Base-by-base conservation (phyloP, 371 early-diverging fungal species). In the Actinomucor elegans region DNA sequence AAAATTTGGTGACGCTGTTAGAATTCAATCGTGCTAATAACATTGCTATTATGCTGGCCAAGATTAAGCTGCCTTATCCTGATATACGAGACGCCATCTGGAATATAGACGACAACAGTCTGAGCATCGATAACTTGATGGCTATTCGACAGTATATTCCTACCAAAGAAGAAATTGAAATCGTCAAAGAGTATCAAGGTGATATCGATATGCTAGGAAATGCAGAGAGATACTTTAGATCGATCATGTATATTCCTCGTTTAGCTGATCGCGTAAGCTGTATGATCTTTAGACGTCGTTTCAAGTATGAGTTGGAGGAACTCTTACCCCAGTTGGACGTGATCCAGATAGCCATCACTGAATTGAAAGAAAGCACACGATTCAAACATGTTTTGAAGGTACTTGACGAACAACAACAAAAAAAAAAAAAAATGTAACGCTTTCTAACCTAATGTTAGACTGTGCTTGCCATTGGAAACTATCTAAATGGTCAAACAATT, bases 401-500 rank as follows among this genome's bases (percentile, higher is more conserved):
- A 73, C 35, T 10, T 23, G 32, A 36, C 5, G n/a, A n/a, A n/a
- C n/a, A n/a, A n/a, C n/a, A n/a, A n/a, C n/a, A n/a, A n/a, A n/a
- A n/a, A n/a, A n/a, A n/a, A n/a, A n/a, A n/a, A n/a, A n/a, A n/a
- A n/a, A n/a, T n/a, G n/a, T n/a, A n/a, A n/a, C n/a, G n/a, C n/a
- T n/a, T n/a, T n/a, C n/a, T n/a, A n/a, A n/a, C n/a, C n/a, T n/a
- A n/a, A n/a, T n/a, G n/a, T n/a, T 56, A 85, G 83, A 77, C 81
- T 1, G 80, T 91, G 4, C 71, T 94, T 31, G 74, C 85, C 2
- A 74, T 94, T 53, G 94, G 94, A 1, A 94, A 94, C 62, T 87
- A 85, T 54, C 50, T 94, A 45, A 94, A 94, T 63, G 84, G 78
- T 9, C 75, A 84, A 21, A 83, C 88, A 7, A 86, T 86, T 64